Percentiles rank a stretch among this genome's conserved stretches.
Conservation (phyloP, 495 filamentous ascomycete species). For the Hypoxylon fragiforme region DNA sequence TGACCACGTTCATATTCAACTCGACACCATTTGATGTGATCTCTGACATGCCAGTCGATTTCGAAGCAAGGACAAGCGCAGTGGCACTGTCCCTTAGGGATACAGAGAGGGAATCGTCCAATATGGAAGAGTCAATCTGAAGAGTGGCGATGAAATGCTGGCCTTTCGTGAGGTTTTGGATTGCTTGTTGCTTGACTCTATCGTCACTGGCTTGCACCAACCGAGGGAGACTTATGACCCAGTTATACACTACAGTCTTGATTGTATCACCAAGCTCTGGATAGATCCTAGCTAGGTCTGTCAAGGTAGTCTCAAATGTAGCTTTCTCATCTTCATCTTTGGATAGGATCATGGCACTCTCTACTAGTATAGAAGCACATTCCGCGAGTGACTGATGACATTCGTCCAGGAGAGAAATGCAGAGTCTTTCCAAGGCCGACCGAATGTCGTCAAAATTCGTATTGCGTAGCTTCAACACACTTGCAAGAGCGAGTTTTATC, state of each 20-base stretch:
- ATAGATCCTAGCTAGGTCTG: slow-evolving; percentile 65
- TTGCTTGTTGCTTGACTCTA: slow-evolving; percentile 66
- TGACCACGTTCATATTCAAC: slow-evolving; percentile 23
- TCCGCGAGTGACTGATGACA: slow-evolving; percentile 75
- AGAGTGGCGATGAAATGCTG: slow-evolving; percentile 68
- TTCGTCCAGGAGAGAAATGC: slow-evolving; percentile 71
- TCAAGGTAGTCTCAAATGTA: slow-evolving; percentile 52
- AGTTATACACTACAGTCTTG: slow-evolving; percentile 74
- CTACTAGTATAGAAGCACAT: slow-evolving; percentile 70
- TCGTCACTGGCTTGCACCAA: slow-evolving; percentile 87
- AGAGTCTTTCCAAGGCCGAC: slow-evolving; percentile 66
- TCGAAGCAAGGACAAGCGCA: slow-evolving; percentile 45
- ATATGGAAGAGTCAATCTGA: slow-evolving; percentile 67
- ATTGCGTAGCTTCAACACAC: slow-evolving; percentile 74
- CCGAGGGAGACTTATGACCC: slow-evolving; percentile 78
- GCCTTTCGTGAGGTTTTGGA: slow-evolving; percentile 72
- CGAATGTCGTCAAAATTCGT: slow-evolving; percentile 75
- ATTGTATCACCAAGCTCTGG: slow-evolving; percentile 65
- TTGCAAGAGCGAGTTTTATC: slow-evolving; percentile 81
- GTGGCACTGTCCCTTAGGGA: slow-evolving; percentile 64
- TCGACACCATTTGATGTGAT: slow-evolving; percentile 28
- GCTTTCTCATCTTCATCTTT: slow-evolving; percentile 52
- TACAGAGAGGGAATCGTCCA: slow-evolving; percentile 69
- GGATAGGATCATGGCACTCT: slow-evolving; percentile 79
- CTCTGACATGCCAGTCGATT: slow-evolving; percentile 35